Evolutionary conservation across 2,329 filamentous ascomycete genomes (phyloP), one percentile per base, ranked within the genome.

Genomic region (Pseudogymnoascus verrucosus): DNA sequence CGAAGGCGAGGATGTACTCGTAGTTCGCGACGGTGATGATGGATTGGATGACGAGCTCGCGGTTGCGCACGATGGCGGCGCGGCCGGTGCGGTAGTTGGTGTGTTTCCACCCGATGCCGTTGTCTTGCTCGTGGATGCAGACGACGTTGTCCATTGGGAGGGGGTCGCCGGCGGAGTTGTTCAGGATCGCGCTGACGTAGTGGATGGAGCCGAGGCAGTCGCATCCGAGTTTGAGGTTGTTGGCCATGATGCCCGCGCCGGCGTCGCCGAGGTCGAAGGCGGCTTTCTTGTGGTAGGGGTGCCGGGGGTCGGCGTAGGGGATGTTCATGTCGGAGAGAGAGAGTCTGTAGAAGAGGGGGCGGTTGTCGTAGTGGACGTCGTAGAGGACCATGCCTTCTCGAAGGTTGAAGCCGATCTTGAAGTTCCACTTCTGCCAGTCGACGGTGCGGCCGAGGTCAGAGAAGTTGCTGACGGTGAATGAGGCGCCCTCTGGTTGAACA

Each of bases 21-120:
- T 89, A 90, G 75, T 90, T 90, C 10, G 85, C 80, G 4, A 89
- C 84, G 0, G 86, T 89, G 74, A 88, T 88, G 72, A 89, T 89
- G 69, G 82, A 84, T 71, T 89, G 87, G 5, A 90, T 72, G 0
- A 89, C 86, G 3, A 89, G 75, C 71, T 89, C 85, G 26, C 87
- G 79, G 66, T 83, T 85, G 19, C 87, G 82, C 16, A 83, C 82
- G 4, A 89, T 80, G 0, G 84, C 86, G 1, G 87, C 85, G 8
- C 84, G 78, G 0, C 82, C 83, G 4, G 85, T 88, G 8, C 87
- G 79, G 75, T 89, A 74, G 73, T 90, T 89, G 60, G 85, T 89
- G 74, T 90, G 87, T 71, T 89, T 90, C 80, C 86, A 88, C 42
- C 84, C 84, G 39, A 74, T 85, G 3, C 87, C 87, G 23, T 79